These are phyloP conservation scores for Tolypocladium album DNA, from an alignment of 2,329 filamentous ascomycete genomes.

Conservation along the genomic window DNA sequence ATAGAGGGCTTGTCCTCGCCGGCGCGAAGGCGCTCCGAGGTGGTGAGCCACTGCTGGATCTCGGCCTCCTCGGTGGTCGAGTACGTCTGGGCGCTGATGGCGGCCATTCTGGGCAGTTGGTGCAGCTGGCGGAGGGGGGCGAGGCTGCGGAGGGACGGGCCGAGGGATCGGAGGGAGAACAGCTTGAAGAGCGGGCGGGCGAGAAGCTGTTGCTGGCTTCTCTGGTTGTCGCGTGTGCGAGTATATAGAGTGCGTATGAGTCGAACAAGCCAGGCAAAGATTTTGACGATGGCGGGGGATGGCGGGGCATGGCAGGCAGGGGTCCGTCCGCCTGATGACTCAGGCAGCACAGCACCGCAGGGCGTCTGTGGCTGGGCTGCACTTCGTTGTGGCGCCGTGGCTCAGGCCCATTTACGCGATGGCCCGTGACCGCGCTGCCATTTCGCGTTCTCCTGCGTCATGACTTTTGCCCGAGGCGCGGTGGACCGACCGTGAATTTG, in stretches of 20 bases:
- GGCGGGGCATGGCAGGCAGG: conserved; percentile 4
- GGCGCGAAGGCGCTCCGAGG: conserved; percentile 54
- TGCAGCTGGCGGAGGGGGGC: conserved; percentile 20
- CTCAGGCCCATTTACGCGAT: conserved; percentile 8
- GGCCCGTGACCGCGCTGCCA: conserved; percentile 21
- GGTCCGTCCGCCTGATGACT: background rate
- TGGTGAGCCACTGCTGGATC: conserved; percentile 80
- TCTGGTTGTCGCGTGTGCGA: background rate
- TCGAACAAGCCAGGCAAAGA: background rate
- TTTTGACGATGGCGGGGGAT: conserved; percentile 5
- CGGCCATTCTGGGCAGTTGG: conserved; percentile 45
- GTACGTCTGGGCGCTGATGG: conserved; percentile 60
- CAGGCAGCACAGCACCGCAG: background rate
- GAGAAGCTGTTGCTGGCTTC: conserved; percentile 2
- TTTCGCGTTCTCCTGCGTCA: conserved; percentile 22
- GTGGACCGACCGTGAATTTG: background rate
- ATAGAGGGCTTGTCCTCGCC: conserved; percentile 54
- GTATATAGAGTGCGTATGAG: background rate
- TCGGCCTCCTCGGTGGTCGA: conserved; percentile 71
- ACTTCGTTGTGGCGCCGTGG: no score
- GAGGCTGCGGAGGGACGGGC: conserved; percentile 20
- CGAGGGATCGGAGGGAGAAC: conserved; percentile 28
- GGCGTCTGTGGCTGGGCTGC: no score
- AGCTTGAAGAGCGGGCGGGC: conserved; percentile 21
- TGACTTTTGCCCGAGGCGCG: conserved; percentile 8